Evolutionary conservation across 306 rosid species (phyloP).

Genomic region (Prunus kanzakura): DNA sequence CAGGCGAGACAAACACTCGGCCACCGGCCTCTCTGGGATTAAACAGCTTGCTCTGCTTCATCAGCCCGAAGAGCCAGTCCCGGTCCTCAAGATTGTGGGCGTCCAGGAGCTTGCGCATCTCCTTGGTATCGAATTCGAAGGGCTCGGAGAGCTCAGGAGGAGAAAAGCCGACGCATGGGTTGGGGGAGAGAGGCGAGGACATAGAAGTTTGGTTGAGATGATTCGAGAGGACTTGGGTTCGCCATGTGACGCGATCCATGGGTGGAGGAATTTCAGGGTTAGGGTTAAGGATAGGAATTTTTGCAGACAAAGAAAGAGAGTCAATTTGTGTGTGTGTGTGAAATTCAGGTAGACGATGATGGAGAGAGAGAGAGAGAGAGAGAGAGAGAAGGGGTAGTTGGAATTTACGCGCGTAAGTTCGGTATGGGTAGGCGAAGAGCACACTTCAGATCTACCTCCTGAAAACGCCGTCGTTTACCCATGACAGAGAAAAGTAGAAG

Average conservation of each 20-base stretch:
- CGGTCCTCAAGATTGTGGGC: constrained; percentile 67
- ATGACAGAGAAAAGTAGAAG: too few species aligned
- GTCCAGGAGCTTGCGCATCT: constrained; percentile 70
- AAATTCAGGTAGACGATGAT: too few species aligned
- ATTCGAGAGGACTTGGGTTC: constrained; percentile 31
- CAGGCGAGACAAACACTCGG: constrained; percentile 58
- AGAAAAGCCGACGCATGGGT: constrained; percentile 39
- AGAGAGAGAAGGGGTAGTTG: too few species aligned
- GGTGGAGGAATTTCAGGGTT: not conserved
- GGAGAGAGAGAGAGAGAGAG: too few species aligned
- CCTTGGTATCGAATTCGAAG: constrained; percentile 34
- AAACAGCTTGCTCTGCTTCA: constrained; percentile 64
- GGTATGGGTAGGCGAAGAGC: too few species aligned
- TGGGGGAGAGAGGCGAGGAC: constrained; percentile 22
- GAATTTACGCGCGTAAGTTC: too few species aligned
- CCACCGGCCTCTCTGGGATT: constrained; percentile 50
- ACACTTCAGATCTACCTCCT: too few species aligned
- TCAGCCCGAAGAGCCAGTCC: constrained; percentile 65
- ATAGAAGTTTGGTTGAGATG: constrained; percentile 14
- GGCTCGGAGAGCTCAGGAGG: constrained; percentile 46
- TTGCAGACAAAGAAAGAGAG: too few species aligned
- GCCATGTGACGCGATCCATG: constrained; percentile 52
- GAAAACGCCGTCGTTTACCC: too few species aligned
- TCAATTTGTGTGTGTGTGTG: too few species aligned
- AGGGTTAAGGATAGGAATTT: too few species aligned